Conservation (phyloP, 352 stramenopile genomes). For the Pythium biforme region DNA sequence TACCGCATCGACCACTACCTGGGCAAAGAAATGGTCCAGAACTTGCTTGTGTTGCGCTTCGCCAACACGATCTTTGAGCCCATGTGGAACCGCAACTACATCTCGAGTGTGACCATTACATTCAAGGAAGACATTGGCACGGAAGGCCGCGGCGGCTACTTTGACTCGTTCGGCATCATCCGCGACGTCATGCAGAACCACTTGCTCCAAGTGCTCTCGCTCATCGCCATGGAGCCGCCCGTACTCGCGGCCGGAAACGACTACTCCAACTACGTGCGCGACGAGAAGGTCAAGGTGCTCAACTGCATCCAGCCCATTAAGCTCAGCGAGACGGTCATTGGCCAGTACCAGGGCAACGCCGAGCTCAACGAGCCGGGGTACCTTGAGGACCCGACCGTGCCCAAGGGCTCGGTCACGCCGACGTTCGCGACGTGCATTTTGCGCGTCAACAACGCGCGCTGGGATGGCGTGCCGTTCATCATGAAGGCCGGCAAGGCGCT, state of each 20-base stretch:
- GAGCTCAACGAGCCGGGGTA: slow-evolving; percentile 90
- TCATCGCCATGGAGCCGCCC: slow-evolving; percentile 97
- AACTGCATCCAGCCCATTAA: slow-evolving; percentile 93
- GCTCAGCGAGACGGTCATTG: slow-evolving; percentile 94
- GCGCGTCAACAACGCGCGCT: slow-evolving; percentile 94
- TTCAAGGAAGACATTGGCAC: slow-evolving; percentile 98
- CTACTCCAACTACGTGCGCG: slow-evolving; percentile 91
- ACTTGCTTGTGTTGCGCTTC: slow-evolving; percentile 96
- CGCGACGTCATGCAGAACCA: slow-evolving; percentile 99
- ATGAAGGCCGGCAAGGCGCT: slow-evolving; percentile 98
- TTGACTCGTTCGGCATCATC: slow-evolving; percentile 98
- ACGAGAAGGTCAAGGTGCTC: slow-evolving; percentile 98
- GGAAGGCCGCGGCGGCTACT: slow-evolving; percentile 95
- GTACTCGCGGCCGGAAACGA: slow-evolving; percentile 83
- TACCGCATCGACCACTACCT: slow-evolving; percentile 98
- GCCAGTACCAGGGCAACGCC: slow-evolving; percentile 93
- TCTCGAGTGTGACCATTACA: slow-evolving; percentile 96
- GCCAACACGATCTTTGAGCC: slow-evolving; percentile 97
- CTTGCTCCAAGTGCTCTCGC: slow-evolving; percentile 96
- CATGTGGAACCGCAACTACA: slow-evolving; percentile 96
- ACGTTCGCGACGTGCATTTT: slow-evolving; percentile 91
- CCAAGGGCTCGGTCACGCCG: slow-evolving; percentile 90
- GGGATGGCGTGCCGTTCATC: slow-evolving; percentile 98
- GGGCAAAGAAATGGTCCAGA: slow-evolving; percentile 98
- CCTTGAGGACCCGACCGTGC: slow-evolving; percentile 94